Evolutionary conservation across 1,139 yeast species (phyloP).

Genomic region (Kurtzmaniella quercitrusa): DNA sequence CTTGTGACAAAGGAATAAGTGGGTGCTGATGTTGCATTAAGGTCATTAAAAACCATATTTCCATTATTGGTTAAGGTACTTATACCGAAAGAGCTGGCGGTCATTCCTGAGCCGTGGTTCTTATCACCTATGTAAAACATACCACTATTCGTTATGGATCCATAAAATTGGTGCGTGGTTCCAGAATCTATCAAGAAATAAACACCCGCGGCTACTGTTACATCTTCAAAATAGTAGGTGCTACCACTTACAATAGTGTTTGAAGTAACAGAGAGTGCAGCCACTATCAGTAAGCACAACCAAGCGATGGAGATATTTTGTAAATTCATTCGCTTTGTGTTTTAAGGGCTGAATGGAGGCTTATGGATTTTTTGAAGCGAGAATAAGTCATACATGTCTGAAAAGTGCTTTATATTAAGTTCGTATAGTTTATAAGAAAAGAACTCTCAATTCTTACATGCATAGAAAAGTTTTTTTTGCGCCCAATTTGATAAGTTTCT

Average conservation of each 20-base stretch:
- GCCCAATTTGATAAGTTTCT: no score
- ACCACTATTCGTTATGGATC: constrained; percentile 16
- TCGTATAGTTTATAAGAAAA: no score
- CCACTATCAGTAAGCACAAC: no score
- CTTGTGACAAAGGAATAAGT: constrained; percentile 15
- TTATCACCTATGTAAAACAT: constrained; percentile 14
- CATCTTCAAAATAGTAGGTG: background rate
- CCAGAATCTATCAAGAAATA: constrained; percentile 5
- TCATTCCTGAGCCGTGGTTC: constrained; percentile 14
- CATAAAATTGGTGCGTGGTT: constrained; percentile 10
- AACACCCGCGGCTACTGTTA: constrained; percentile 1
- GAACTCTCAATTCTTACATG: no score
- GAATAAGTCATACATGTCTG: no score
- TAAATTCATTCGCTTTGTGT: no score
- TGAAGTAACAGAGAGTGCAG: constrained; percentile 1
- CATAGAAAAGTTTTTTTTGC: no score
- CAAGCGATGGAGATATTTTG: no score
- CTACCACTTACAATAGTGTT: constrained; percentile 3
- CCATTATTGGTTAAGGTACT: constrained; percentile 11
- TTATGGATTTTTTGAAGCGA: no score
- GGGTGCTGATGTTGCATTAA: constrained; percentile 16
- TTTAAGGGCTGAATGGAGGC: no score
- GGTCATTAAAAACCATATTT: constrained; percentile 14
- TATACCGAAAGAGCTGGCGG: constrained; percentile 11
- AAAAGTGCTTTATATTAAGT: no score